phyloP scores from a whole-genome alignment of 1,284 basidiomycete species.

The Austroboletus olivaceoglutinosus region DNA sequence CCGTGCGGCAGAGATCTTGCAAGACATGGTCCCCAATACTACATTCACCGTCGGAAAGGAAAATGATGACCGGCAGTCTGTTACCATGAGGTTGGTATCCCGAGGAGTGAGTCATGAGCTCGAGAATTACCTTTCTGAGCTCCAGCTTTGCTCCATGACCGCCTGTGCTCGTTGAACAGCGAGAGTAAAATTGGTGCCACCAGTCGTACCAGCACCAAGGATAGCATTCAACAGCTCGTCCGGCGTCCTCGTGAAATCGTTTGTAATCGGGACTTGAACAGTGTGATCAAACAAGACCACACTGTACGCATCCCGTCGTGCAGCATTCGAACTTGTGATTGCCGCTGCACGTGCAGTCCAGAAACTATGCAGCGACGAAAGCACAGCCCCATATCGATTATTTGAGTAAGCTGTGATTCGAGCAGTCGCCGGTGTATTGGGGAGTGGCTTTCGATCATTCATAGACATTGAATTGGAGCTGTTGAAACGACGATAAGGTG shows the following conservation, averaged over 20 bases:
- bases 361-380: constrained; percentile 52
- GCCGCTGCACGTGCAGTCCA: constrained; percentile 52
- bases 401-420: constrained; percentile 39
- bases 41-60: constrained; percentile 61
- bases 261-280: constrained; percentile 32
- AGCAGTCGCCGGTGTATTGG: constrained; percentile 43
- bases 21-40: constrained; percentile 39
- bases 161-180: constrained; percentile 41
- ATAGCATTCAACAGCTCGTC: constrained; percentile 44
- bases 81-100: neutral
- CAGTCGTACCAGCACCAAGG: constrained; percentile 32
- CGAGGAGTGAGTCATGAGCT: neutral
- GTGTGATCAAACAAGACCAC: constrained; percentile 49
- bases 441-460: constrained; percentile 44
- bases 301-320: constrained; percentile 55
- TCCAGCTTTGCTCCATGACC: constrained; percentile 52
- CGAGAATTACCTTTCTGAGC: constrained; percentile 46
- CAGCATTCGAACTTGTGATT: constrained; percentile 3
- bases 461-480: constrained; percentile 54
- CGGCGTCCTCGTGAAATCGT: constrained; percentile 52
- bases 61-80: constrained; percentile 61
- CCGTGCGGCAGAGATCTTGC: constrained; percentile 45
- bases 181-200: constrained; percentile 49
- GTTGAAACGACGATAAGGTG: neutral
- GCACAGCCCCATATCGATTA: constrained; percentile 58